phyloP scores from a whole-genome alignment of 495 filamentous ascomycete genomes.

The Aspergillus bridgeri region DNA sequence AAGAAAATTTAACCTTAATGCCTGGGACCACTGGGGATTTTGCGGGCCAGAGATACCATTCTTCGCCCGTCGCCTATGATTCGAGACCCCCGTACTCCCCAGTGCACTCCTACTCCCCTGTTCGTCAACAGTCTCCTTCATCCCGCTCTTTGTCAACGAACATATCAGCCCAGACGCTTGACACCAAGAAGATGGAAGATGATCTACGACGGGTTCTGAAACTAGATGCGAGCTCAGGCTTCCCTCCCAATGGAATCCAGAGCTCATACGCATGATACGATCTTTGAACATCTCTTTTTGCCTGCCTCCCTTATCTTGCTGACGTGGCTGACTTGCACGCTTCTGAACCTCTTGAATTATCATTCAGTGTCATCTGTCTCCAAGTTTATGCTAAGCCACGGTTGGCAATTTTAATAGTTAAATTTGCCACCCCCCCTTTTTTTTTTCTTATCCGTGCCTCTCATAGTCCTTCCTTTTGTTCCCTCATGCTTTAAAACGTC shows the following conservation, averaged over 20 bases:
- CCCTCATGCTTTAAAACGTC: neutral
- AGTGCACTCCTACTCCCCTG: slow-evolving; percentile 16
- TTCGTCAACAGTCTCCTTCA: slow-evolving; percentile 21
- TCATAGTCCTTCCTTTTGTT: neutral
- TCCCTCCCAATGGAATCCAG: slow-evolving; percentile 33
- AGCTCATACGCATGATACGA: slow-evolving; percentile 35
- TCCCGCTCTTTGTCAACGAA: slow-evolving; percentile 23
- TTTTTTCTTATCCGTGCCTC: neutral
- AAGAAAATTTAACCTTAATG: slow-evolving; percentile 22
- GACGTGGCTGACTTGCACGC: neutral
- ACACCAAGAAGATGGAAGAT: slow-evolving; percentile 51
- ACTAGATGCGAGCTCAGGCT: slow-evolving; percentile 33
- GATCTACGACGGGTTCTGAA: slow-evolving; percentile 54
- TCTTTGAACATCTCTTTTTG: slow-evolving; percentile 3
- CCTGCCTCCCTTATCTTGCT: neutral
- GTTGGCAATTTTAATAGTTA: neutral
- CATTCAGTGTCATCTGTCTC: neutral
- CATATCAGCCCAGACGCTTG: slow-evolving; percentile 25
- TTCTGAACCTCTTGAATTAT: neutral
- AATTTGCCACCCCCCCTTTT: neutral
- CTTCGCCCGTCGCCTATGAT: neutral
- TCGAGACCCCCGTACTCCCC: neutral
- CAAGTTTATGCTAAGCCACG: neutral
- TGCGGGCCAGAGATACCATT: neutral
- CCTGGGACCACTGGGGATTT: slow-evolving; percentile 6